Evolutionary conservation across 1,284 basidiomycete genomes (phyloP).

Genomic region (Sanghuangporus weigelae): DNA sequence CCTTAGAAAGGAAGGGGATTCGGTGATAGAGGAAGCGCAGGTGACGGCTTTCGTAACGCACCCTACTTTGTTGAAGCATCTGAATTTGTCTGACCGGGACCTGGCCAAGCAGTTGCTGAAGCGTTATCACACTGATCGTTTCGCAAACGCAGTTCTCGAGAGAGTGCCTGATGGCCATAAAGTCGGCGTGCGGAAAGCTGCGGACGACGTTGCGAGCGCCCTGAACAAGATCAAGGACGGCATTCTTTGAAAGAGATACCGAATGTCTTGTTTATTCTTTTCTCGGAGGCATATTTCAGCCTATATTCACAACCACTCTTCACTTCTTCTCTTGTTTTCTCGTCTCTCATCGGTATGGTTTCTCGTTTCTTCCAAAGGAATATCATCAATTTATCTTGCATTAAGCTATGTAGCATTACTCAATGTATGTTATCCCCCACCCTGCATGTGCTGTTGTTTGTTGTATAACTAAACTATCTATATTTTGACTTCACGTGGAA

Average conservation of each 20-base stretch:
- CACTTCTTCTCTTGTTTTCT: neutral
- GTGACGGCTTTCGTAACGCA: slow-evolving; percentile 48
- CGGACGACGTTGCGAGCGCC: slow-evolving; percentile 43
- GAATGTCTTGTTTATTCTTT: no score
- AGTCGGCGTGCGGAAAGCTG: slow-evolving; percentile 35
- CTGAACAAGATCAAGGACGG: slow-evolving; percentile 44
- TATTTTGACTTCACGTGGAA: neutral
- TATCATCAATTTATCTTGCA: slow-evolving; percentile 5
- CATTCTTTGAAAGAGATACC: neutral
- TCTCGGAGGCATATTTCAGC: no score
- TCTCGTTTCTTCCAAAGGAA: neutral
- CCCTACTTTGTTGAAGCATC: slow-evolving; percentile 34
- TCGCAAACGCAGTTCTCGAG: slow-evolving; percentile 36
- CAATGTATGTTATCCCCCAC: slow-evolving; percentile 15
- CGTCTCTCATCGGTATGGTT: neutral
- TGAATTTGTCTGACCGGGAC: slow-evolving; percentile 31
- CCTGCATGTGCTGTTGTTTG: slow-evolving; percentile 11
- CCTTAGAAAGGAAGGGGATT: slow-evolving; percentile 33
- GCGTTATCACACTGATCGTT: slow-evolving; percentile 38
- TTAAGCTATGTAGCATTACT: slow-evolving; percentile 18
- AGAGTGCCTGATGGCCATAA: slow-evolving; percentile 41
- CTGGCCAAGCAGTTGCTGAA: slow-evolving; percentile 40
- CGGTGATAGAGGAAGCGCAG: slow-evolving; percentile 25
- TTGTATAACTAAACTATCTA: slow-evolving; percentile 16
- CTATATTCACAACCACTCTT: no score